phyloP scores from a whole-genome alignment of 2,329 filamentous ascomycete genomes.

The Apiospora rasikravindrae region DNA sequence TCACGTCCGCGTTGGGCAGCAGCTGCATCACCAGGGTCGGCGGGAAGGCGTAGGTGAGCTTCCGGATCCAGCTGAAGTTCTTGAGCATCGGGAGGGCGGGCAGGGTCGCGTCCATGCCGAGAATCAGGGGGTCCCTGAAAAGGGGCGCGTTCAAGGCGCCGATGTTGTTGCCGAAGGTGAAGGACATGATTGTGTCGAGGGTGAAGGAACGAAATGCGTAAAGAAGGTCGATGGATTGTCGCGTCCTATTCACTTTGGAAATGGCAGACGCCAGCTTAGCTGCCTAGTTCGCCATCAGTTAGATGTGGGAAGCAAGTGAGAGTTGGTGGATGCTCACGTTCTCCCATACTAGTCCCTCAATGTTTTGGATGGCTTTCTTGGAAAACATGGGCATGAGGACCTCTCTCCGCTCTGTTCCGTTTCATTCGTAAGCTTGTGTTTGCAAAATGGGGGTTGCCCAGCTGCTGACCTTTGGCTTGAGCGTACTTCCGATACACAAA shows the following conservation, averaged over 20 bases:
- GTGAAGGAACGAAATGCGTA: constrained; percentile 1
- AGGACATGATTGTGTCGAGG: constrained; percentile 12
- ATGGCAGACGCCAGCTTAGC: background rate
- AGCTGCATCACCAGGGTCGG: constrained; percentile 30
- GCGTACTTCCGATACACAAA: constrained; percentile 6
- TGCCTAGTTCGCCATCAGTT: constrained; percentile 25
- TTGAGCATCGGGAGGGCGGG: constrained; percentile 2
- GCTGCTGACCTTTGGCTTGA: background rate
- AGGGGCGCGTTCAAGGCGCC: background rate
- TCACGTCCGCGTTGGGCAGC: constrained; percentile 22
- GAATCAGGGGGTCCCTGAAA: constrained; percentile 2
- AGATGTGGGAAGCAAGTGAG: background rate
- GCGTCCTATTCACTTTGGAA: background rate
- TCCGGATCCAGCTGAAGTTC: constrained; percentile 15
- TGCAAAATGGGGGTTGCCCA: background rate
- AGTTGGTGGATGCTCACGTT: constrained; percentile 8
- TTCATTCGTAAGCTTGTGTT: background rate
- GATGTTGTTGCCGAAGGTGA: constrained; percentile 7
- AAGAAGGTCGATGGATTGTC: background rate
- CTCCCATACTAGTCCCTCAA: background rate
- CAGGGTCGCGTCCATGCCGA: constrained; percentile 13
- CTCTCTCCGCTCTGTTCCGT: constrained; percentile 25
- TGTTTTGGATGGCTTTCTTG: background rate
- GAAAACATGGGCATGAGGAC: constrained; percentile 17
- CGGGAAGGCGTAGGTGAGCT: constrained; percentile 37